Percentiles rank a stretch among this genome's conserved stretches.
These are phyloP conservation scores for Micractinium conductrix DNA, from an alignment of 139 green algal species.

Conservation along the genomic window DNA sequence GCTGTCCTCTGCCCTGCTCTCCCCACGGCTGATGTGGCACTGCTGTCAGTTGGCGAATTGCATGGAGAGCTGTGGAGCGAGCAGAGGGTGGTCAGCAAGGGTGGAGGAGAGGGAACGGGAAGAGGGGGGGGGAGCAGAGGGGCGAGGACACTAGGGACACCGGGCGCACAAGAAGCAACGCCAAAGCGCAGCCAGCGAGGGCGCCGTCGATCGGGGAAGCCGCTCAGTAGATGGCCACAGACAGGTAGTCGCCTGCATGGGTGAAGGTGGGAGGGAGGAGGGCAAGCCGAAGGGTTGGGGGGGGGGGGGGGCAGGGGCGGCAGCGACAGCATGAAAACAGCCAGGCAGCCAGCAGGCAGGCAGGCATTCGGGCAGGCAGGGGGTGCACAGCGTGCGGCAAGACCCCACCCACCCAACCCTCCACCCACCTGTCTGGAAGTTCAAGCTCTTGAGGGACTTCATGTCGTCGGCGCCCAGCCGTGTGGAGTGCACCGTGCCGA, in stretches of 20 bases:
- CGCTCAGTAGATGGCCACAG: constrained; percentile 24
- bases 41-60: too few species aligned
- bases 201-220: too few species aligned
- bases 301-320: background rate
- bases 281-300: background rate
- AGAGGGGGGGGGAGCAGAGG: too few species aligned
- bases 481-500: constrained; percentile 66
- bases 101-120: too few species aligned
- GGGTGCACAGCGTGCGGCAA: too few species aligned
- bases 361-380: too few species aligned
- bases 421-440: constrained; percentile 93
- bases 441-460: constrained; percentile 80
- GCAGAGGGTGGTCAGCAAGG: background rate
- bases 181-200: too few species aligned
- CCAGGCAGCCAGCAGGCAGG: constrained; percentile 64
- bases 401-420: too few species aligned
- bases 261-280: background rate
- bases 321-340: background rate
- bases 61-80: background rate
- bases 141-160: too few species aligned
- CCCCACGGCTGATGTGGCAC: too few species aligned
- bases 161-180: too few species aligned
- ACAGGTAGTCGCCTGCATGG: constrained; percentile 30
- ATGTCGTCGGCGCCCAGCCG: constrained; percentile 73
- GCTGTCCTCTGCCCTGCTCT: too few species aligned